These are phyloP conservation scores for Echria macrotheca DNA, from an alignment of 495 filamentous ascomycete genomes.

Conservation along the genomic window DNA sequence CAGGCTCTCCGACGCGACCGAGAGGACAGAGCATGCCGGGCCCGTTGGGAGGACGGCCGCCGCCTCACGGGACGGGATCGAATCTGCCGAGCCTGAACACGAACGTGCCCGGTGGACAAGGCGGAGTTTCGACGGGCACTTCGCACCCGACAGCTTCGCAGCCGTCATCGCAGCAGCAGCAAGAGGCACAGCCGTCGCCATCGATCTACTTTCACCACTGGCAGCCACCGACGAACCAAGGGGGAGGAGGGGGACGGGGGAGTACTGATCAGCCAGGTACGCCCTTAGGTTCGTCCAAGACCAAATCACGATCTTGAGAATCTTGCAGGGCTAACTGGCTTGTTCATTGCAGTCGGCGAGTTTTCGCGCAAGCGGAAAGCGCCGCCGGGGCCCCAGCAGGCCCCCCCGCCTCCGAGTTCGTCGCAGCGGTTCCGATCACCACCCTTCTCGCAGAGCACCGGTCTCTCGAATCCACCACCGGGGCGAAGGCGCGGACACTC, in stretches of 20 bases:
- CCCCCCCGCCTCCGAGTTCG: constrained; percentile 49
- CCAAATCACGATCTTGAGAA: constrained; percentile 47
- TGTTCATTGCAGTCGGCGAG: constrained; percentile 46
- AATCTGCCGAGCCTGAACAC: constrained; percentile 31
- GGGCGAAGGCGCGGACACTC: constrained; percentile 60
- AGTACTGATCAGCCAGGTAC: constrained; percentile 56
- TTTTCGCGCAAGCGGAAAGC: constrained; percentile 74
- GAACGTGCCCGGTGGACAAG: constrained; percentile 23
- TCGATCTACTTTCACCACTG: constrained; percentile 89
- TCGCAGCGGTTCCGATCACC: constrained; percentile 51
- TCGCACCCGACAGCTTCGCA: constrained; percentile 28
- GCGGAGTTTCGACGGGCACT: constrained; percentile 13
- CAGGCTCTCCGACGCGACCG: constrained; percentile 38
- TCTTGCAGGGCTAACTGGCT: constrained; percentile 44
- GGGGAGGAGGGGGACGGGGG: constrained; percentile 42
- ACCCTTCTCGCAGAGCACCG: constrained; percentile 52
- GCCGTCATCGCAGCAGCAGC: constrained; percentile 17
- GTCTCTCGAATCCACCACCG: constrained; percentile 50
- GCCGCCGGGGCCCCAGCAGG: constrained; percentile 54
- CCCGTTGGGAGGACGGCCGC: constrained; percentile 16
- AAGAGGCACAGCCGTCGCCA: constrained; percentile 48
- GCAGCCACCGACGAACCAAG: constrained; percentile 68
- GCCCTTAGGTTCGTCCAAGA: constrained; percentile 62
- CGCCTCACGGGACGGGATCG: constrained; percentile 14
- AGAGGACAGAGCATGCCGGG: constrained; percentile 39